Base-by-base conservation (phyloP, 2,329 filamentous ascomycete species). In the Pseudopyrenochaeta lycopersici region DNA sequence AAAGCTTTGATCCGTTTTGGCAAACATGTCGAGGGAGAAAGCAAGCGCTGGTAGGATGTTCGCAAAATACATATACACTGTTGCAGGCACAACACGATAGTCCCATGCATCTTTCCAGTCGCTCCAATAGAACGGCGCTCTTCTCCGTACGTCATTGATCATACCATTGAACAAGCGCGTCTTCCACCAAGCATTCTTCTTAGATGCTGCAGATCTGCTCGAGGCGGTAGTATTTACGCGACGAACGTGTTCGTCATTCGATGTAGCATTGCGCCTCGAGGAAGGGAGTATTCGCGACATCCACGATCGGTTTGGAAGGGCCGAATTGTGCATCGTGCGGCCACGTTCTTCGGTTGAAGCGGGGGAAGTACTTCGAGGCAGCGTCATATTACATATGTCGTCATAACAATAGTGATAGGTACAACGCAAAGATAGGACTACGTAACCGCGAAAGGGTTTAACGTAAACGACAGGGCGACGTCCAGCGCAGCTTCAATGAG, bases 21-120 rank as follows among this genome's bases (percentile, higher is more conserved):
- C 89, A 71, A 96, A 95, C 92, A 97, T 96, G 76, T 97, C 92
- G 47, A 96, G 82, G 1, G 91, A 95, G 77, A 96, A 96, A 42
- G 92, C 92, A 54, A 96, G 78, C 1, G 92, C 92, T 1, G 92
- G 92, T 11, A 96, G 78, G 68, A 96, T 95, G 78, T 96, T 96
- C 59, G 92, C 91, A 83, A 96, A 96, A 79, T 95, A 96, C 90
- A 96, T 96, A 77, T 96, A 96, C 27, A 96, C 66, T 5, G 92
- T 96, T 14, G 91, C 91, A 1, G 92, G 92, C 33, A 96, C 84
- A 36, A 96, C 90, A 48, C 92, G 86, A 78, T 96, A 96, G 72
- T 96, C 90, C 90, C 90, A 95, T 1, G 92, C 92, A 79, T 96
- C 92, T 15, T 73, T 81, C 90, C 90, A 96, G 75, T 96, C 92